phyloP scores from a whole-genome alignment of 2,329 filamentous ascomycete genomes.

The Pseudofabraea citricarpa region DNA sequence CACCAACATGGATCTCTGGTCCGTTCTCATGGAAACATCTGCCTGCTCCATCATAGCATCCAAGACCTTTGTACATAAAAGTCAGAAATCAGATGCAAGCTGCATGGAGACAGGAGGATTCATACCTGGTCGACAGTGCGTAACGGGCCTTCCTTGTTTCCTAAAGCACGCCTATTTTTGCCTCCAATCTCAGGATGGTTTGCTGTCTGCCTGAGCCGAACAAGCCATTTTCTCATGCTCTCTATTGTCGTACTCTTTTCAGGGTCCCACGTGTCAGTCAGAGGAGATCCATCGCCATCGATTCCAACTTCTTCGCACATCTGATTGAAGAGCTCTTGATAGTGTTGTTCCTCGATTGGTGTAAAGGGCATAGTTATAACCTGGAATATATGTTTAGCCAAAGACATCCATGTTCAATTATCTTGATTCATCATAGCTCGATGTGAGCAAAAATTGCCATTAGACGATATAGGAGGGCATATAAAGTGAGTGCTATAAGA shows the following conservation, averaged over 20 bases:
- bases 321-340: conserved; percentile 67
- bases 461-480: no score
- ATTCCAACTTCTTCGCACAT: conserved; percentile 70
- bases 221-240: conserved; percentile 75
- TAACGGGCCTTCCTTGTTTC: conserved; percentile 60
- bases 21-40: conserved; percentile 58
- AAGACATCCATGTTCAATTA: no score
- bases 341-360: conserved; percentile 86
- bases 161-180: conserved; percentile 59
- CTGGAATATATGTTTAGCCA: no score
- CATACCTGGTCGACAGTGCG: conserved; percentile 76
- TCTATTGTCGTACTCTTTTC: conserved; percentile 53
- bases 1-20: conserved; percentile 63
- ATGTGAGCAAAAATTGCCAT: no score
- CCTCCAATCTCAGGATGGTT: conserved; percentile 79
- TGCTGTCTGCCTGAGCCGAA: conserved; percentile 73
- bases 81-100: not conserved
- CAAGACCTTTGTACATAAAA: conserved; percentile 34
- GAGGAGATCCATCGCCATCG: conserved; percentile 57
- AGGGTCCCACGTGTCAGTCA: conserved; percentile 58
- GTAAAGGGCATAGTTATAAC: conserved; percentile 91
- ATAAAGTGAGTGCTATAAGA: no score
- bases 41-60: conserved; percentile 89
- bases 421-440: no score
- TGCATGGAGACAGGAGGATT: not conserved